Percentiles rank a stretch among this genome's conserved stretches.
These are phyloP conservation scores for Hyparrhenia diplandra DNA, from an alignment of 176 grass and related monocot genomes.

Conservation along the genomic window DNA sequence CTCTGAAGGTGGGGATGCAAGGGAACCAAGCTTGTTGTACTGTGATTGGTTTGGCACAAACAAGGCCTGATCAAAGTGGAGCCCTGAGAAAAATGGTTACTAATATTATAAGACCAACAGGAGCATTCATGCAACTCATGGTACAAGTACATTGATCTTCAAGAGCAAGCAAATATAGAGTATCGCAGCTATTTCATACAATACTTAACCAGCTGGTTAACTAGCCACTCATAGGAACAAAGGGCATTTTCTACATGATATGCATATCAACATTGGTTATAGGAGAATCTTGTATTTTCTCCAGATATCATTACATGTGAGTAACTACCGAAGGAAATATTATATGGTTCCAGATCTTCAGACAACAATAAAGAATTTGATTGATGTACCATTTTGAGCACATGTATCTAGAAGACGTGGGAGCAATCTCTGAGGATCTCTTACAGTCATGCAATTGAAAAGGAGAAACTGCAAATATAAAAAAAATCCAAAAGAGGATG, in stretches of 20 bases:
- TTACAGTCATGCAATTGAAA: constrained; percentile 99
- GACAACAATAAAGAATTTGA: constrained; percentile 5
- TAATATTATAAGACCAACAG: not conserved
- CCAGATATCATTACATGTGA: constrained; percentile 9
- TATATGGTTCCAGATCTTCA: constrained; percentile 23
- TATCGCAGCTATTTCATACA: not conserved
- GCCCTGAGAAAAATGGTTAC: constrained; percentile 40
- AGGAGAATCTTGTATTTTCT: not conserved
- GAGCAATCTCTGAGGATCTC: constrained; percentile 90
- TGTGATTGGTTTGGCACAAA: constrained; percentile 93
- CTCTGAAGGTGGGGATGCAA: constrained; percentile 62
- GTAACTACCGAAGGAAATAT: constrained; percentile 15
- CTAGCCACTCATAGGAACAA: constrained; percentile 15
- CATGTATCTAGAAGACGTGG: constrained; percentile 69
- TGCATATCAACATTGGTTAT: not conserved
- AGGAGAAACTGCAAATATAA: constrained; percentile 69
- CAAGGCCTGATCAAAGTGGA: constrained; percentile 76
- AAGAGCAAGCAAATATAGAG: not conserved
- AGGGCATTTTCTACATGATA: not conserved
- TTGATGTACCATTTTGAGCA: constrained; percentile 57
- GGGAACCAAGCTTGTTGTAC: constrained; percentile 76
- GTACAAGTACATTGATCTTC: constrained; percentile 17
- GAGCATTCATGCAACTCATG: constrained; percentile 11
- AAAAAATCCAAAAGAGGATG: constrained; percentile 8
- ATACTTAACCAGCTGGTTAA: not conserved